Evolutionary conservation across 2,329 filamentous ascomycete species (phyloP).

Genomic region (Sporothrix brunneoviolacea): DNA sequence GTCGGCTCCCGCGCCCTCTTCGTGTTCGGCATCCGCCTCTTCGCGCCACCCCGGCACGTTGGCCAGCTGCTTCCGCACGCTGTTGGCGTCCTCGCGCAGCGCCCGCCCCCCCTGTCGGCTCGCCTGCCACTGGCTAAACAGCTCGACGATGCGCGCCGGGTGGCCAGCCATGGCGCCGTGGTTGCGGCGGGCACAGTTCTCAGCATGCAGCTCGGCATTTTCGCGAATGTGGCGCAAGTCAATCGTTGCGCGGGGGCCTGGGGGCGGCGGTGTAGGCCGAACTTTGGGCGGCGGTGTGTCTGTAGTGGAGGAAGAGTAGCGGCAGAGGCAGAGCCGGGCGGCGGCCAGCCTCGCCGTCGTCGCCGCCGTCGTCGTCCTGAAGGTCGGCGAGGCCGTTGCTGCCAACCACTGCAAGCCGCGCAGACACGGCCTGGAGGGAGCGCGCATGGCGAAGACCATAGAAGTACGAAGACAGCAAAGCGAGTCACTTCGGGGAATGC

Average conservation of each 20-base stretch:
- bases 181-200: constrained; percentile 81
- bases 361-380: background rate
- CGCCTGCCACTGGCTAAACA: constrained; percentile 53
- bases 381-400: background rate
- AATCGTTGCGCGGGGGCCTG: constrained; percentile 68
- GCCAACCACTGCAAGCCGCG: background rate
- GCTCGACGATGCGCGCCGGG: constrained; percentile 47
- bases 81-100: constrained; percentile 61
- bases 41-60: constrained; percentile 43
- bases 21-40: constrained; percentile 29
- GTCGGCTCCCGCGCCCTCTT: constrained; percentile 12
- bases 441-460: background rate
- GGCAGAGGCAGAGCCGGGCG: background rate
- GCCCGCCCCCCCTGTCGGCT: constrained; percentile 54
- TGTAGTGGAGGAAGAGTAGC: background rate
- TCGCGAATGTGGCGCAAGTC: constrained; percentile 88
- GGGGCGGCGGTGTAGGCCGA: constrained; percentile 33
- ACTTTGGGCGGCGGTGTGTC: background rate
- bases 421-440: background rate
- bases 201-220: constrained; percentile 70
- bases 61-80: constrained; percentile 51
- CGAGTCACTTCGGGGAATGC: too few relatives aligned
- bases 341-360: background rate
- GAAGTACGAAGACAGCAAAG: background rate
- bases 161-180: constrained; percentile 55